Percentiles rank a stretch among this genome's conserved stretches.
These are phyloP conservation scores for Geosmithia flava DNA, from an alignment of 2,329 filamentous ascomycete species.

Conservation along the genomic window DNA sequence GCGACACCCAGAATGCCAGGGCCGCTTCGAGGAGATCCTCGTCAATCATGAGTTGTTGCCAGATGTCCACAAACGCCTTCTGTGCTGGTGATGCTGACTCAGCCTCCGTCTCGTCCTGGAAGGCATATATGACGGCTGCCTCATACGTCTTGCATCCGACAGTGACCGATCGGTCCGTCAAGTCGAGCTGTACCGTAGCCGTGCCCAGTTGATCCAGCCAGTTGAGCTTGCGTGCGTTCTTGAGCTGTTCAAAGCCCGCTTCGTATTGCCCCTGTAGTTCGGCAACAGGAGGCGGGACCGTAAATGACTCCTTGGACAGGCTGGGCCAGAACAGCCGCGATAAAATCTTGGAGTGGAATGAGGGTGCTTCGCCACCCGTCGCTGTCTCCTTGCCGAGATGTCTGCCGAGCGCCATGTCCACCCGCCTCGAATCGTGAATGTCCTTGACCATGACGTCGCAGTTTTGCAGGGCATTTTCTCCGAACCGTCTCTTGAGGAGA, in stretches of 20 bases:
- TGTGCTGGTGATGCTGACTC: constrained; percentile 12
- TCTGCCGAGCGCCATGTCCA: constrained; percentile 56
- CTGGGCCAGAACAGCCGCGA: constrained; percentile 91
- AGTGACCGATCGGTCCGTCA: constrained; percentile 66
- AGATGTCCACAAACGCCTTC: constrained; percentile 40
- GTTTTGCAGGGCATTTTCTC: constrained; percentile 73
- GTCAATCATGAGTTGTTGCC: constrained; percentile 55
- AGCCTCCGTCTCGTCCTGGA: constrained; percentile 28
- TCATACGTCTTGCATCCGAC: constrained; percentile 74
- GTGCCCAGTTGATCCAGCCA: constrained; percentile 79
- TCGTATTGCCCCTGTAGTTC: constrained; percentile 60
- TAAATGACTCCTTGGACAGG: constrained; percentile 57
- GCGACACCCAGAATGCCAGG: constrained; percentile 59
- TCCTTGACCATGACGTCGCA: constrained; percentile 98
- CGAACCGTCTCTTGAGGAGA: constrained; percentile 78
- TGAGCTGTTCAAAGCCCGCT: constrained; percentile 64
- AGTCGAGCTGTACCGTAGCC: constrained; percentile 67
- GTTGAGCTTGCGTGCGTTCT: constrained; percentile 72
- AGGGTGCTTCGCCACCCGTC: constrained; percentile 9
- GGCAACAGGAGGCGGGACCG: constrained; percentile 44
- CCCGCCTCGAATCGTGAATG: constrained; percentile 66
- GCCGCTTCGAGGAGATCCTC: constrained; percentile 57
- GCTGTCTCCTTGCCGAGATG: constrained; percentile 10
- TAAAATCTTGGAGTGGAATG: constrained; percentile 71
- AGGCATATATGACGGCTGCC: constrained; percentile 77